phyloP scores from a whole-genome alignment of 2,329 filamentous ascomycete genomes.

The Beauveria rudraprayagi region DNA sequence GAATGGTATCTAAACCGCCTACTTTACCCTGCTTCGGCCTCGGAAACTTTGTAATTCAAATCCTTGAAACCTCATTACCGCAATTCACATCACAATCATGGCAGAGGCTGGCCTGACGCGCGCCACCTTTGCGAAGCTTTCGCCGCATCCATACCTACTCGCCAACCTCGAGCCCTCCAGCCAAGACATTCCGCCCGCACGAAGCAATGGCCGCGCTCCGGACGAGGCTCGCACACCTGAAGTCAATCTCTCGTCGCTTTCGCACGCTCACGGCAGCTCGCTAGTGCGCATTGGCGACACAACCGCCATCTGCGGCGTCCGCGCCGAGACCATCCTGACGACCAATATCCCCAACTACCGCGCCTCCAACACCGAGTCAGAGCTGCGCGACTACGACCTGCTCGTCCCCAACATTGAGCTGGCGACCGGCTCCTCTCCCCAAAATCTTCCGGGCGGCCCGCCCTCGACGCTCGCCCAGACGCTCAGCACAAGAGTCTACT shows the following conservation, averaged over 20 bases:
- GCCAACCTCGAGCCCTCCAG: conserved; percentile 67
- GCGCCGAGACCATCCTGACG: conserved; percentile 73
- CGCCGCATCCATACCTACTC: conserved; percentile 81
- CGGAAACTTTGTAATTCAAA: neutral
- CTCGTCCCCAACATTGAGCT: conserved; percentile 92
- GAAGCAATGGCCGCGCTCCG: conserved; percentile 74
- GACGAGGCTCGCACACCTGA: conserved; percentile 63
- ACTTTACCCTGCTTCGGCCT: neutral
- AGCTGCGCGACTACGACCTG: conserved; percentile 57
- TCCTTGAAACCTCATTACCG: neutral
- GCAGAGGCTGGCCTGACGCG: conserved; percentile 38
- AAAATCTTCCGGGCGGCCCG: conserved; percentile 75
- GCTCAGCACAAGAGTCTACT: conserved; percentile 70
- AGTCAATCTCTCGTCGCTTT: conserved; percentile 74
- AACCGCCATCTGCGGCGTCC: conserved; percentile 87
- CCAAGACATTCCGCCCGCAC: conserved; percentile 42
- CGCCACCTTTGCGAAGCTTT: conserved; percentile 79
- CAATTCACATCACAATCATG: conserved; percentile 20
- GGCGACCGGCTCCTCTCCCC: conserved; percentile 80
- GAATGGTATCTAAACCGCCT: neutral
- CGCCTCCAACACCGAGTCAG: conserved; percentile 31
- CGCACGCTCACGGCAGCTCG: conserved; percentile 83
- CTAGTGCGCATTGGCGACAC: conserved; percentile 85
- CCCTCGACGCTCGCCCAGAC: conserved; percentile 76
- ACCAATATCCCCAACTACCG: conserved; percentile 64